Conservation (phyloP, 345 rosid genomes). For the Kernera saxatilis region DNA sequence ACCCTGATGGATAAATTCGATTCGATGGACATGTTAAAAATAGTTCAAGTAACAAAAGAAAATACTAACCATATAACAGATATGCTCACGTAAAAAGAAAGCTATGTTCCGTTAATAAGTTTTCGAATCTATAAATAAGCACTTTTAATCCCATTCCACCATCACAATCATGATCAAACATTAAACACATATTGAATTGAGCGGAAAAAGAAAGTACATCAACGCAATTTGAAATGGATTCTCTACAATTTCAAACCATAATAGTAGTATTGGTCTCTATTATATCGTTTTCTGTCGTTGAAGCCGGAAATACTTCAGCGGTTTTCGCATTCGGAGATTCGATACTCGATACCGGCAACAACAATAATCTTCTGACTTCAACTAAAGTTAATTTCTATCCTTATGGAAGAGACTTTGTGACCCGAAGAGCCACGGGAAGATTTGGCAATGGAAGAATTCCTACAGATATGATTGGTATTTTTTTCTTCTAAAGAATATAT, state of each 20-base stretch:
- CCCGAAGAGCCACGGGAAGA: slow-evolving; percentile 28
- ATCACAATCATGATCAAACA: neutral
- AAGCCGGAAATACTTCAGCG: slow-evolving; percentile 25
- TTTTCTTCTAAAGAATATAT: neutral
- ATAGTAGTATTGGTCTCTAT: neutral
- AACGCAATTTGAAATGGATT: neutral
- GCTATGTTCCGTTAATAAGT: neutral
- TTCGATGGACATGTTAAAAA: neutral
- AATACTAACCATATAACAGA: neutral
- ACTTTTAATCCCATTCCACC: neutral
- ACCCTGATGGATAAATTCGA: neutral
- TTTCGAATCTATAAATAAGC: neutral
- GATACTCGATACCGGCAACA: slow-evolving; percentile 38
- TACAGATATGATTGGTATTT: slow-evolving; percentile 33
- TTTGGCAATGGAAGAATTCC: slow-evolving; percentile 36
- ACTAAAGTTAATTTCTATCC: slow-evolving; percentile 33
- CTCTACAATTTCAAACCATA: neutral
- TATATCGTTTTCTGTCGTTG: neutral
- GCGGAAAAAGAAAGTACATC: neutral
- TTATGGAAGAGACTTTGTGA: slow-evolving; percentile 31
- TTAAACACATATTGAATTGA: neutral
- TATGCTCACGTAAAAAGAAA: neutral
- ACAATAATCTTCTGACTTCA: slow-evolving; percentile 16
- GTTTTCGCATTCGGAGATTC: slow-evolving; percentile 39
- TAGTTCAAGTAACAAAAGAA: slow-evolving; percentile 14